Evolutionary conservation across 305 asterid species (phyloP), one percentile per base, ranked within the genome.

Genomic region (Lippia alba): DNA sequence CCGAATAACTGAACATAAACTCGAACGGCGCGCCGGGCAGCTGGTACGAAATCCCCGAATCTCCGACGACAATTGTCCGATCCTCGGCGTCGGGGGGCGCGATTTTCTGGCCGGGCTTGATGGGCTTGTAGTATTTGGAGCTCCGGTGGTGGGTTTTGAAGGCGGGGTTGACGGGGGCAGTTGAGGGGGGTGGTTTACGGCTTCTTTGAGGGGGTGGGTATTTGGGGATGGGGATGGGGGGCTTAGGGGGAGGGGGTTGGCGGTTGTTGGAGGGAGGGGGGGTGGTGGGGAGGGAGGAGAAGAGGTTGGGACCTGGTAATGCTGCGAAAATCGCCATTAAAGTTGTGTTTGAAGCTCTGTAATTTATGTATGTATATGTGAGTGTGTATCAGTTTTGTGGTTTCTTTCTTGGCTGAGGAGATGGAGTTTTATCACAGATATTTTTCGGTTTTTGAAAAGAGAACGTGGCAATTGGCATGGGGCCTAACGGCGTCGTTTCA

Each of bases 11-110:
- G 82, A 73, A 94, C 79, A 85, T 91, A 51, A 94, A 94, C 15
- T 91, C 97, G 59, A 94, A 94, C 1, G 99, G 99, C 19, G 97
- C 99, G 46, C 97, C 97, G 30, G 97, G 97, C 5, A 94, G 75
- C 0, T 84, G 86, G 20, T 87, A 94, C 10, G 97, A 86, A 2
- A 94, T 84, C 2, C 99, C 99, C 8, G 87, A 77, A 11, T 87
- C 79, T 3, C 93, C 92, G 45, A 94, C 87, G 8, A 94, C 40
- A 46, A 94, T 69, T 8, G 90, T 82, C 36, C 99, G 91, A 69
- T 83, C 81, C 0, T 78, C 91, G 70, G 65, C 58, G 57, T 80
- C 78, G 59, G 89, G 75, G 9, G 79, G 74, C 74, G 80, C 74
- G n/a, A 86, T 73, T 45, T 76, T 78, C 81, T 87, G 94, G 12